Base-by-base conservation (phyloP, 257 asterid genomes). In the Gentiana dahurica region DNA sequence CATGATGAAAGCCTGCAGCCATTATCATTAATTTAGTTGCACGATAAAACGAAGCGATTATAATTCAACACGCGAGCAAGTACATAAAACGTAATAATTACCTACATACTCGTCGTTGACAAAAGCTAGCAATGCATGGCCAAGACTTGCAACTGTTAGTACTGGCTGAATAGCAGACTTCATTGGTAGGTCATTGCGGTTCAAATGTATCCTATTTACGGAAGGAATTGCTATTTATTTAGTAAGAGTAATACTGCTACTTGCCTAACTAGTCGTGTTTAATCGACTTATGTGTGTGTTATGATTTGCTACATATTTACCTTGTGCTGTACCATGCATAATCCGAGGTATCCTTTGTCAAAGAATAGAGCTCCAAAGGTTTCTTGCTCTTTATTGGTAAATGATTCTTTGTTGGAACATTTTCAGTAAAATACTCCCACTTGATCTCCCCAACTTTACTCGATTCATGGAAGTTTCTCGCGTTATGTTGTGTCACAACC, bases 281-380 rank as follows among this genome's bases (percentile, higher is more conserved):
- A 41, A 10, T 41, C 9, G 9, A 7, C 6, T 5, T 39, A 2
- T 41, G 9, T 5, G 6, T 7, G 9, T 41, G 46, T 3, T 41
- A 41, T 41, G 46, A 41, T 41, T 5, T 41, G 9, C 46, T 41
- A 41, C 46, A 5, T 41, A 41, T 10, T 0, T 79, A 86, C 95
- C 90, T 79, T 12, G 94, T 85, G 75, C 84, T 73, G 53, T 83
- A 92, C 97, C 99, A 92, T 24, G 95, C 97, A 52, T 92, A 92
- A 63, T 92, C 99, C 1, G 97, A 55, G 52, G 66, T 73, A 56
- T 92, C 99, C 71, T 52, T 78, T 2, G 76, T 79, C 11, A 92
- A 67, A 54, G 41, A 46, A 65, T 88, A 92, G 10, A 92, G 62
- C 62, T 92, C 99, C 62, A 59, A 54, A 0, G 97, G 99, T 0